phyloP scores from a whole-genome alignment of 2,329 filamentous ascomycete species.

The Cercospora zeina region DNA sequence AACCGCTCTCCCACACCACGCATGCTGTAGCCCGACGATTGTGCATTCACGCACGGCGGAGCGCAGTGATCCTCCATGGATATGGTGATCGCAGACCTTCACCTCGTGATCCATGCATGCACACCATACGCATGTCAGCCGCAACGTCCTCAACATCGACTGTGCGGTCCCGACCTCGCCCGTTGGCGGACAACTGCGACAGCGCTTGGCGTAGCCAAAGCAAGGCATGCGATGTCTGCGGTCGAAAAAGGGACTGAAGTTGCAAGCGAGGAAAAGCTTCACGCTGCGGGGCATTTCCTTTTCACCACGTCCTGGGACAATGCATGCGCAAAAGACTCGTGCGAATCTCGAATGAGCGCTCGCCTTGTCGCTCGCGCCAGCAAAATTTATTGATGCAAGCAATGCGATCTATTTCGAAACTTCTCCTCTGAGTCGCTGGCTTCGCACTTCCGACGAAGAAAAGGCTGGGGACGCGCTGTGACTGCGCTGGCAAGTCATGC shows the following conservation, averaged over 20 bases:
- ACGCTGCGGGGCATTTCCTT: slow-evolving; percentile 8
- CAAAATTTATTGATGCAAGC: background rate
- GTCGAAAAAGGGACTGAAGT: background rate
- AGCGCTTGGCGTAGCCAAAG: slow-evolving; percentile 5
- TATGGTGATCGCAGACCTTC: background rate
- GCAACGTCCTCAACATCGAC: slow-evolving; percentile 8
- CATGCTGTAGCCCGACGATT: slow-evolving; percentile 5
- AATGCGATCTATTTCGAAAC: slow-evolving; percentile 3
- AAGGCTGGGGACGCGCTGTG: background rate
- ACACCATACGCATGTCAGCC: slow-evolving; percentile 3
- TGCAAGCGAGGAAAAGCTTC: background rate
- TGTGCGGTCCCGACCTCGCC: background rate
- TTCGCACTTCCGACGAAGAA: slow-evolving; percentile 4
- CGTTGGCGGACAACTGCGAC: slow-evolving; percentile 5
- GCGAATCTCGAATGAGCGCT: background rate
- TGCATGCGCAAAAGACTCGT: background rate
- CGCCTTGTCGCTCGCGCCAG: background rate
- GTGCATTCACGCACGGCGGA: background rate
- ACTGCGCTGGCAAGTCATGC: slow-evolving; percentile 13
- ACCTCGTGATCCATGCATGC: background rate
- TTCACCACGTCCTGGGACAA: background rate
- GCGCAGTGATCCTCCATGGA: background rate
- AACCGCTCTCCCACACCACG: slow-evolving; percentile 16
- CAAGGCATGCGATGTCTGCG: slow-evolving; percentile 14
- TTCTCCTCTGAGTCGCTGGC: slow-evolving; percentile 7